Evolutionary conservation across 106 monocot genomes (phyloP).

Genomic region (Hemerocallis citrina): DNA sequence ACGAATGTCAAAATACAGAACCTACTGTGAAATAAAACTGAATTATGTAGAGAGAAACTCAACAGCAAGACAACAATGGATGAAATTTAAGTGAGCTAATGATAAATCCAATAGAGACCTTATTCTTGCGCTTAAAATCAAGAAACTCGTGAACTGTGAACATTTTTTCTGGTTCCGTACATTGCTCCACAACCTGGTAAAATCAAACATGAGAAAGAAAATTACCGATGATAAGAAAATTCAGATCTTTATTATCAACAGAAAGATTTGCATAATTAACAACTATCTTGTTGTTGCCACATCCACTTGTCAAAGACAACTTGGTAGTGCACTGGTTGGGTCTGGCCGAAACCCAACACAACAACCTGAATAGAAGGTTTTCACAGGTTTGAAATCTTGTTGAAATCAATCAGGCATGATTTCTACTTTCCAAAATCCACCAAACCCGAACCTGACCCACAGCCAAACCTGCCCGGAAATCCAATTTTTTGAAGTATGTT

Average conservation of each 20-base stretch:
- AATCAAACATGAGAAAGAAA: neutral
- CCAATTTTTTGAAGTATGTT: too few species aligned
- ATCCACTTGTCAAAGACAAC: neutral
- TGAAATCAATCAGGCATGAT: too few species aligned
- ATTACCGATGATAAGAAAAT: neutral
- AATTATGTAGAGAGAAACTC: neutral
- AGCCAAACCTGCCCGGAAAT: too few species aligned
- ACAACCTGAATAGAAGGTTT: too few species aligned
- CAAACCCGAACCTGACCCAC: too few species aligned
- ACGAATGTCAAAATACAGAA: neutral
- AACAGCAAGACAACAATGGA: too few species aligned
- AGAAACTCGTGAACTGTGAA: slow-evolving; percentile 72
- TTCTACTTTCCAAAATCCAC: too few species aligned
- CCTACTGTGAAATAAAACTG: neutral
- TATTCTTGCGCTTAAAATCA: slow-evolving; percentile 73
- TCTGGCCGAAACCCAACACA: too few species aligned
- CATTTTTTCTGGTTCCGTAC: slow-evolving; percentile 66
- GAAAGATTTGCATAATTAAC: neutral
- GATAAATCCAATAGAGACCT: too few species aligned
- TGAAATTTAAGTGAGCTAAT: neutral
- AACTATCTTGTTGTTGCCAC: neutral
- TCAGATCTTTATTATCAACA: neutral
- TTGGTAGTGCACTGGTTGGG: too few species aligned
- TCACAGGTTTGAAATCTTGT: too few species aligned
- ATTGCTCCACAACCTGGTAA: slow-evolving; percentile 79